These are phyloP conservation scores for Vaccinium darrowii DNA, from an alignment of 148 eudicot genomes.

Conservation along the genomic window DNA sequence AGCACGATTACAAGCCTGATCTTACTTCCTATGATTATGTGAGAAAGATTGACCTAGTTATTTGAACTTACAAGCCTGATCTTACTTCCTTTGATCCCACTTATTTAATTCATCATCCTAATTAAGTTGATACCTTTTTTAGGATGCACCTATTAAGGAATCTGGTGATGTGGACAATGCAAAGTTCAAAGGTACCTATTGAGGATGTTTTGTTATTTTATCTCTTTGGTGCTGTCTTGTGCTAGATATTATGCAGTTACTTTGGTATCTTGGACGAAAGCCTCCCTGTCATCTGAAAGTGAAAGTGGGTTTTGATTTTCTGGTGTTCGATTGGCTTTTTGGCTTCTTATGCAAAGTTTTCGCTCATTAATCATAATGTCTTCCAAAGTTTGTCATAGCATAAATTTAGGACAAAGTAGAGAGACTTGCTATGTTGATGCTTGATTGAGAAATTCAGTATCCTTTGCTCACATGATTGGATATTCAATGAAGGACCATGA, in stretches of 20 bases:
- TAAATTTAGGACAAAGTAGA: not conserved
- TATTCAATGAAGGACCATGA: constrained; percentile 1
- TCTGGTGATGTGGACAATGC: constrained; percentile 90
- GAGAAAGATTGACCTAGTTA: constrained; percentile 32
- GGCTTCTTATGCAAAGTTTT: constrained; percentile 7
- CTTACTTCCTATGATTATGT: constrained; percentile 98
- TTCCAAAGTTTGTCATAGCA: constrained; percentile 2
- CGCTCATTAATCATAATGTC: not conserved
- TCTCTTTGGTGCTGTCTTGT: not conserved
- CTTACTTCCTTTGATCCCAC: no score
- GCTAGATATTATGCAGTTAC: not conserved
- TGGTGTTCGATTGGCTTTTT: not conserved
- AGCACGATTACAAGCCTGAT: constrained; percentile 87
- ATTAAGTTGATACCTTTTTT: constrained; percentile 2
- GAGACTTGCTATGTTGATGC: not conserved
- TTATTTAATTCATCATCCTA: not conserved
- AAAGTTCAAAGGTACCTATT: constrained; percentile 69
- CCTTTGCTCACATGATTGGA: not conserved
- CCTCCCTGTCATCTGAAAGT: not conserved
- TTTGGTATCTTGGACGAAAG: not conserved
- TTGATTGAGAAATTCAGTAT: not conserved
- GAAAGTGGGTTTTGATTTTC: not conserved
- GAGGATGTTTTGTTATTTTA: not conserved
- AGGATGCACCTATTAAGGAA: constrained; percentile 97
- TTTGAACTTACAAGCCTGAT: constrained; percentile 1